Conservation (phyloP, 495 filamentous ascomycete species). For the Podospora didyma region DNA sequence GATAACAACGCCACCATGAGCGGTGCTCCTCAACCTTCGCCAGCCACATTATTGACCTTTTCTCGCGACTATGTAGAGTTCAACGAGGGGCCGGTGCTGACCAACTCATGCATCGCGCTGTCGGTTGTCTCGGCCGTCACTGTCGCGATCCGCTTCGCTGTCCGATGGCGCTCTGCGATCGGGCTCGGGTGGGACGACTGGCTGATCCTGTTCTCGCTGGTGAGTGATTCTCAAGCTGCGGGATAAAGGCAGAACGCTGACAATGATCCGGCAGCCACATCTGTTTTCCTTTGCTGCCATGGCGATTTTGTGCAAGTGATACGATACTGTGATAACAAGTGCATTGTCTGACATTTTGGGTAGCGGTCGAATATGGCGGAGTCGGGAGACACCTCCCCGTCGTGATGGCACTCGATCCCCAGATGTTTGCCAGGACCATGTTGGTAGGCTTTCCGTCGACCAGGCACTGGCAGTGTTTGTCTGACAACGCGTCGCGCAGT, state of each 20-base stretch:
- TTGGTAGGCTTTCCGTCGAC: neutral
- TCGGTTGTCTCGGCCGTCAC: neutral
- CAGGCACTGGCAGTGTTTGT: neutral
- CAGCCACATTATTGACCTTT: neutral
- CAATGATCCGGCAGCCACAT: neutral
- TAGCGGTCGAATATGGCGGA: neutral
- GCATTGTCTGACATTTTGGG: neutral
- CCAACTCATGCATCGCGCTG: neutral
- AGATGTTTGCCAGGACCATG: neutral
- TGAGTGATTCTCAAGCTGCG: neutral
- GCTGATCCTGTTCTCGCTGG: neutral
- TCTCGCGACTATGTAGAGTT: neutral
- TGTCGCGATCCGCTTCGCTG: neutral
- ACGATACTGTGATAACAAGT: neutral
- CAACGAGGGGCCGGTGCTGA: neutral
- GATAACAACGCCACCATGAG: no score
- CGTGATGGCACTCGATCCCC: neutral
- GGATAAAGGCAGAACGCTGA: neutral
- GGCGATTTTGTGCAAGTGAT: neutral
- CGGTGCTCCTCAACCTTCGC: neutral
- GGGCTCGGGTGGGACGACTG: neutral
- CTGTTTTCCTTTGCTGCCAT: neutral
- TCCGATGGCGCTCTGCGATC: neutral
- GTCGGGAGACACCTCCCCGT: neutral
- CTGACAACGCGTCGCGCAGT: neutral